These are phyloP conservation scores for Tripterygium wilfordii DNA, from an alignment of 177 flowering plant species.

Conservation along the genomic window DNA sequence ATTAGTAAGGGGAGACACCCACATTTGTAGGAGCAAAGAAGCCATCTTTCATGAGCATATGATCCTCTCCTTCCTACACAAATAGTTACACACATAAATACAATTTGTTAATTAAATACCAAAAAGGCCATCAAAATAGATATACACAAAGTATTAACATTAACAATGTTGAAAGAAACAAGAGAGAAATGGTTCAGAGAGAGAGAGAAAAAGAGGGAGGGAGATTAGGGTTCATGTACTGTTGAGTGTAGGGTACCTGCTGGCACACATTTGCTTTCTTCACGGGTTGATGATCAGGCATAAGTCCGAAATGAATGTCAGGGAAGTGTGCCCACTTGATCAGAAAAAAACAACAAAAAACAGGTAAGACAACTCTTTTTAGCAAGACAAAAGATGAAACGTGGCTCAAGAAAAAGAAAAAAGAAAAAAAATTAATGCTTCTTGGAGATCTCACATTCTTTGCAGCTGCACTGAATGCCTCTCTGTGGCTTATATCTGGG, in stretches of 20 bases:
- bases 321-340: conserved; percentile 92
- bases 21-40: conserved; percentile 61
- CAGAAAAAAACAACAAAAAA: conserved; percentile 7
- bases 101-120: neutral
- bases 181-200: too few relatives aligned
- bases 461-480: conserved; percentile 69
- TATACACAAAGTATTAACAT: neutral
- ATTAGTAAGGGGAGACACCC: conserved; percentile 67
- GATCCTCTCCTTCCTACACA: conserved; percentile 71
- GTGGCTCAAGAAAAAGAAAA: conserved; percentile 1
- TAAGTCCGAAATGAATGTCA: conserved; percentile 72
- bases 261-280: conserved; percentile 56
- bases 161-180: neutral
- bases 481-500: conserved; percentile 65
- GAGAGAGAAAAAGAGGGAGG: neutral
- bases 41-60: conserved; percentile 62
- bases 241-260: too few relatives aligned
- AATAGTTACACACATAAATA: neutral
- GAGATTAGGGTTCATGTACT: conserved; percentile 1
- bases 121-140: neutral
- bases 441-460: conserved; percentile 42
- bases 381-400: conserved; percentile 3
- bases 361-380: too few relatives aligned
- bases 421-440: neutral
- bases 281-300: conserved; percentile 66